Percentiles rank a stretch among this genome's conserved stretches.
These are phyloP conservation scores for Hypoxylon sp. DNA, from an alignment of 2,329 filamentous ascomycete species.

Conservation along the genomic window DNA sequence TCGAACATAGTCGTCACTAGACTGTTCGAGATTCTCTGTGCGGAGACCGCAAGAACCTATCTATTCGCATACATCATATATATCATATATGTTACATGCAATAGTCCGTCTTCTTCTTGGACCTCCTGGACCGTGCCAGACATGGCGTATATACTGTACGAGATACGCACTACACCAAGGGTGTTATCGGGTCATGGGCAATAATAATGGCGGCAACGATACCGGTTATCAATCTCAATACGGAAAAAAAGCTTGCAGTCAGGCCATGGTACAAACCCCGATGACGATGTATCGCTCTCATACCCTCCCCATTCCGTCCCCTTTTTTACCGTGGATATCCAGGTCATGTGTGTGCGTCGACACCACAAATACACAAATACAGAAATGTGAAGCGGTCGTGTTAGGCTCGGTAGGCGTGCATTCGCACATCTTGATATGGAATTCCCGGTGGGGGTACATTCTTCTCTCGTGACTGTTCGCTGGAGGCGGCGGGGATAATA, in stretches of 20 bases:
- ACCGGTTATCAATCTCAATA: constrained; percentile 5
- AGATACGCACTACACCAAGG: not conserved
- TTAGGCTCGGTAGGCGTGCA: not conserved
- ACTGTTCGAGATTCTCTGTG: constrained; percentile 36
- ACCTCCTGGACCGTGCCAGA: constrained; percentile 12
- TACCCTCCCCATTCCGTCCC: not conserved
- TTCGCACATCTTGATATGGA: not conserved
- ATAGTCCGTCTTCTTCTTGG: not conserved
- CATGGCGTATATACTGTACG: constrained; percentile 6
- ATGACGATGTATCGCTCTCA: not conserved
- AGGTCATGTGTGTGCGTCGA: not conserved
- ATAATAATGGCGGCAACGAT: constrained; percentile 3
- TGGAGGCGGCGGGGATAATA: no score
- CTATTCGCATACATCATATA: no score
- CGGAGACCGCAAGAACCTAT: no score
- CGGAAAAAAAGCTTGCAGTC: not conserved
- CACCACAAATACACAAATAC: no score
- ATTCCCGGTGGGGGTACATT: constrained; percentile 11
- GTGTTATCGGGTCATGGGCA: not conserved
- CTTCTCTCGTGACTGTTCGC: constrained; percentile 8
- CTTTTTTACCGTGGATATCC: not conserved
- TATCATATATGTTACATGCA: no score
- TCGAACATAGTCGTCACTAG: no score
- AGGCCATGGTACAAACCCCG: not conserved
- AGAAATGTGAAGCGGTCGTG: not conserved